Evolutionary conservation across 768 basidiomycete genomes (phyloP), one percentile per base, ranked within the genome.

Genomic region (Hypholoma sublateritium): DNA sequence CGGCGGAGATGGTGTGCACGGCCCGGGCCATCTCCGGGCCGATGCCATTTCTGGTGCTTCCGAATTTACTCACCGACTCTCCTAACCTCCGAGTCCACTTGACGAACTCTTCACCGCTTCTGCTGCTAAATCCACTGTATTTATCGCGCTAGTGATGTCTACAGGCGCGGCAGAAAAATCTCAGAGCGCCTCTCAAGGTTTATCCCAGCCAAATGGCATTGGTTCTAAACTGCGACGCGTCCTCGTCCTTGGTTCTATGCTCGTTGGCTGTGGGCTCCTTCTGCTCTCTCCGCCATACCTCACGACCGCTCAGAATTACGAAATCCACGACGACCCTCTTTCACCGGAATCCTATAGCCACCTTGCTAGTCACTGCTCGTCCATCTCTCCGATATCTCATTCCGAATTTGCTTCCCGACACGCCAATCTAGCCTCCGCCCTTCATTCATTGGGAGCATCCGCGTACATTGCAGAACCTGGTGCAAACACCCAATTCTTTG

Each of bases 401-500:
- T 57, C 66, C 9, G 83, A 85, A 52, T 84, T 81, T 62, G 65
- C 75, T 21, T 67, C 67, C 28, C 80, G 87, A n/a, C 89, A 89
- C 62, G 73, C 64, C 5, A 59, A 68, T 8, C 76, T 91, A 25
- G 85, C 86, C 1, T 71, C 72, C 13, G 72, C 67, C 0, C 77
- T 91, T 16, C 67, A 74, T 53, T 58, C 69, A 5, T 74, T 84
- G 24, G 79, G 82, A 28, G 86, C 81, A 0, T 77, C 82, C 6
- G 87, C 88, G 14, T 94, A 90, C 67, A 81, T 95, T 34, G 83
- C 88, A 5, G 92, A 95, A 67, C 91, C 93, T 22, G 85, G 89
- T 0, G 82, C 89, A 13, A 88, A 77, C 55, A 83, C 86, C 0
- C 71, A 77, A 2, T 95, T 84, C 75, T 93, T 81, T 68, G 84